Evolutionary conservation across 1,284 basidiomycete genomes (phyloP).

Genomic region (Anthracocystis setariae): DNA sequence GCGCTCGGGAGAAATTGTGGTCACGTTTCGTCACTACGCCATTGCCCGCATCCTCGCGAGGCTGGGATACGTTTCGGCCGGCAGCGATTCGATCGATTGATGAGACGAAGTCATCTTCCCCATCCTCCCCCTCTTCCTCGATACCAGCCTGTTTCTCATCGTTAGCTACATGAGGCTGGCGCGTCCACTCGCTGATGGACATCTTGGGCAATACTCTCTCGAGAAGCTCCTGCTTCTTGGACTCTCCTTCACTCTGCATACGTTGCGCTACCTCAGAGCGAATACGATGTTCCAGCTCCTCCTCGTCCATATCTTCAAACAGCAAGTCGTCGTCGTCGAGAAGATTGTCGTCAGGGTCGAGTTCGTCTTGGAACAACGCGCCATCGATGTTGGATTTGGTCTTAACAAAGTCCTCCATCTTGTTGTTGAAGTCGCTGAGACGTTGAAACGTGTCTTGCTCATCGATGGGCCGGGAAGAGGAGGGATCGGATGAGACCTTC

Average conservation of each 20-base stretch:
- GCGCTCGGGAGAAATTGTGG: slow-evolving; percentile 22
- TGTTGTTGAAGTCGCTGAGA: slow-evolving; percentile 51
- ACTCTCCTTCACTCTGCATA: slow-evolving; percentile 8
- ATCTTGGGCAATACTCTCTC: slow-evolving; percentile 34
- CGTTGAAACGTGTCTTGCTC: slow-evolving; percentile 45
- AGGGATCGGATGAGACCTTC: slow-evolving; percentile 4
- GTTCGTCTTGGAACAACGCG: slow-evolving; percentile 58
- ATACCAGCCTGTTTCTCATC: not conserved
- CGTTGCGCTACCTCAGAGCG: slow-evolving; percentile 17
- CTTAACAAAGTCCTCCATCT: slow-evolving; percentile 57
- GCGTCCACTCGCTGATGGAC: slow-evolving; percentile 33
- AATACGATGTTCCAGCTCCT: slow-evolving; percentile 23
- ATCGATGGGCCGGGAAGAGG: slow-evolving; percentile 12
- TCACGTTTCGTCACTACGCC: slow-evolving; percentile 1
- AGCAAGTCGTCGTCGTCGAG: slow-evolving; percentile 37
- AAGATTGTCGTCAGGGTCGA: slow-evolving; percentile 40
- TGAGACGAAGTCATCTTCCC: slow-evolving; percentile 15
- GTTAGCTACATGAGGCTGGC: slow-evolving; percentile 1
- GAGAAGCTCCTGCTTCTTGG: slow-evolving; percentile 21
- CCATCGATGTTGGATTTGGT: slow-evolving; percentile 57
- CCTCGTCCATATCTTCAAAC: slow-evolving; percentile 40
- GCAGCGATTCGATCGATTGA: slow-evolving; percentile 35
- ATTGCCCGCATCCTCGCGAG: not conserved
- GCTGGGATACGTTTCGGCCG: not conserved
- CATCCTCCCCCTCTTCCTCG: not conserved